phyloP scores from a whole-genome alignment of 2,329 filamentous ascomycete species.

The Biscogniauxia marginata region DNA sequence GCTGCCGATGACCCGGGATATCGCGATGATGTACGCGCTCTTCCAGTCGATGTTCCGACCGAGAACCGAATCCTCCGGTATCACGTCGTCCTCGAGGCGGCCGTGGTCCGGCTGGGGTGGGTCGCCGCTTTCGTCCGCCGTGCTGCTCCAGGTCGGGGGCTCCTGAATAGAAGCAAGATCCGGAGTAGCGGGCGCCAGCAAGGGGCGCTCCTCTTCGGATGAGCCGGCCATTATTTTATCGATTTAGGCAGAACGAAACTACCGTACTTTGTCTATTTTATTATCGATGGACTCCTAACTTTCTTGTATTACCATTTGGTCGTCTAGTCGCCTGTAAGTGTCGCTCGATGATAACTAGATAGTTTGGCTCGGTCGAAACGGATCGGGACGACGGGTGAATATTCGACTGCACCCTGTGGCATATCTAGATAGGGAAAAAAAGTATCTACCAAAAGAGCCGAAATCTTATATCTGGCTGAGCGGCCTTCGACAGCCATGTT shows the following conservation, averaged over 20 bases:
- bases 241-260: no score
- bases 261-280: no score
- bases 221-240: slow-evolving; percentile 11
- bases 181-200: slow-evolving; percentile 10
- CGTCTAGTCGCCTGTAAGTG: slow-evolving; percentile 2
- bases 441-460: not conserved
- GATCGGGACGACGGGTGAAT: not conserved
- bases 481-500: not conserved
- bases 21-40: slow-evolving; percentile 65
- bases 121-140: slow-evolving; percentile 14
- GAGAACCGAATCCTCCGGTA: slow-evolving; percentile 57
- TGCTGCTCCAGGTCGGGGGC: not conserved
- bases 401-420: not conserved
- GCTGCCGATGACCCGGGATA: slow-evolving; percentile 67
- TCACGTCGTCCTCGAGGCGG: slow-evolving; percentile 55
- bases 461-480: not conserved
- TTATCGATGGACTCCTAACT: not conserved
- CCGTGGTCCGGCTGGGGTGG: slow-evolving; percentile 25
- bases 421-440: not conserved
- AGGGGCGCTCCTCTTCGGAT: slow-evolving; percentile 13
- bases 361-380: no score
- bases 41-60: slow-evolving; percentile 62
- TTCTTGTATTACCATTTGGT: no score
- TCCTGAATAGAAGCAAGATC: slow-evolving; percentile 11
- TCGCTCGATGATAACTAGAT: not conserved